Evolutionary conservation across 1,284 basidiomycete species (phyloP).

Genomic region (Apiotrichum brassicae): DNA sequence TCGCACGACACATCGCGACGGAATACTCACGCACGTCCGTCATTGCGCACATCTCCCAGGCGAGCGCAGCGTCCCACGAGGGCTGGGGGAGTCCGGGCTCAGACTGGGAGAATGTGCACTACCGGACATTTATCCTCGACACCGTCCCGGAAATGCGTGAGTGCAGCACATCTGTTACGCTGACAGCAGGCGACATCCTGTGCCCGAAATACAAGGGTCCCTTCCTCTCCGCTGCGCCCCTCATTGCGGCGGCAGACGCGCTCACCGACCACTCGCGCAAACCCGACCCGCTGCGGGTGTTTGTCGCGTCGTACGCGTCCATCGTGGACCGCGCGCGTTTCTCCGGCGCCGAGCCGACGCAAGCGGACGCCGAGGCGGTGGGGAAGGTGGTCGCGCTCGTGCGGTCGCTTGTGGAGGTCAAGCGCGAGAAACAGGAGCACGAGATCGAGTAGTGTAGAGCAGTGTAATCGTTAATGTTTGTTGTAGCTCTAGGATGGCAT

Average conservation of each 20-base stretch:
- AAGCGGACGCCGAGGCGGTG: slow-evolving; percentile 62
- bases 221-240: slow-evolving; percentile 58
- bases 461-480: neutral
- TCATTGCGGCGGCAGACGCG: slow-evolving; percentile 54
- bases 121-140: slow-evolving; percentile 32
- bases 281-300: slow-evolving; percentile 50
- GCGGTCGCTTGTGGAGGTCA: slow-evolving; percentile 6
- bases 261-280: slow-evolving; percentile 5
- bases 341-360: slow-evolving; percentile 58
- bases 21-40: slow-evolving; percentile 73
- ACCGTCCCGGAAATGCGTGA: slow-evolving; percentile 34
- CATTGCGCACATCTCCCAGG: slow-evolving; percentile 67
- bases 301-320: slow-evolving; percentile 69
- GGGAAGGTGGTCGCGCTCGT: slow-evolving; percentile 61
- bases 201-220: slow-evolving; percentile 44
- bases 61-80: slow-evolving; percentile 62
- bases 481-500: slow-evolving; percentile 7
- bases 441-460: neutral
- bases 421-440: neutral
- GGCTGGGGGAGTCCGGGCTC: slow-evolving; percentile 67
- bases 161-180: slow-evolving; percentile 10
- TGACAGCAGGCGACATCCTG: slow-evolving; percentile 11
- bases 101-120: slow-evolving; percentile 40
- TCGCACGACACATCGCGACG: slow-evolving; percentile 65
- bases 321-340: slow-evolving; percentile 69